Evolutionary conservation across 202 grass and related monocot species (phyloP).

Genomic region (Cymbopogon flexuosus): DNA sequence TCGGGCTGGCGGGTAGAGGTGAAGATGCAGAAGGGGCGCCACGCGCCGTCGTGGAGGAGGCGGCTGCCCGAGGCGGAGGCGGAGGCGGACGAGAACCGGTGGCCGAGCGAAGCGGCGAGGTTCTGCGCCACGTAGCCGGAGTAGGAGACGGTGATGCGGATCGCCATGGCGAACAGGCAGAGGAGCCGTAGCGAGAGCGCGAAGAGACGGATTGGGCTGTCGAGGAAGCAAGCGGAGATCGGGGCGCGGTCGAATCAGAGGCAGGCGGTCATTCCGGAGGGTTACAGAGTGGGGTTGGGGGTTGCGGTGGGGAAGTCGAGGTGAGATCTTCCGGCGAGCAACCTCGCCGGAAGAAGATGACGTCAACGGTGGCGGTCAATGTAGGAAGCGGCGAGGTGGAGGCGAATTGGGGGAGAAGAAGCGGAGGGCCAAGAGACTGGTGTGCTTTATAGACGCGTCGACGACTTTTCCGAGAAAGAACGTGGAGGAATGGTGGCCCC

Average conservation of each 20-base stretch:
- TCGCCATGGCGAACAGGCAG: constrained; percentile 68
- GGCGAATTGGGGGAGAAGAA: background rate
- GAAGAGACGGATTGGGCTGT: constrained; percentile 31
- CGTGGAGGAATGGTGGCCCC: constrained; percentile 1
- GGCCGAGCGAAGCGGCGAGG: constrained; percentile 40
- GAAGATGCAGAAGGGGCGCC: constrained; percentile 65
- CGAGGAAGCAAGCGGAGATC: background rate
- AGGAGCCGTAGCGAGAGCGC: constrained; percentile 44
- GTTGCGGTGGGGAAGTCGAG: background rate
- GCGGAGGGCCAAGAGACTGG: background rate
- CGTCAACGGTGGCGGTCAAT: constrained; percentile 44
- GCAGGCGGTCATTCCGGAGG: background rate
- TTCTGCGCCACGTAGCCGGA: constrained; percentile 79
- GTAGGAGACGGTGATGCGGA: constrained; percentile 77
- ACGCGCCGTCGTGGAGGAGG: constrained; percentile 45
- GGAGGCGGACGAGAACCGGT: constrained; percentile 35
- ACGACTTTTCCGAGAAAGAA: background rate
- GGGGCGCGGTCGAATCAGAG: background rate
- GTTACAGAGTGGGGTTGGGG: background rate
- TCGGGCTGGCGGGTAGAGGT: constrained; percentile 37
- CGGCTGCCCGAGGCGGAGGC: constrained; percentile 35
- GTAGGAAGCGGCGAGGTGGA: constrained; percentile 21
- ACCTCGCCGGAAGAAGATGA: constrained; percentile 34
- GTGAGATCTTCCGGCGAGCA: constrained; percentile 16
- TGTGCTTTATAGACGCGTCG: constrained; percentile 37